phyloP scores from a whole-genome alignment of 306 rosid genomes.

The Cercis canadensis region DNA sequence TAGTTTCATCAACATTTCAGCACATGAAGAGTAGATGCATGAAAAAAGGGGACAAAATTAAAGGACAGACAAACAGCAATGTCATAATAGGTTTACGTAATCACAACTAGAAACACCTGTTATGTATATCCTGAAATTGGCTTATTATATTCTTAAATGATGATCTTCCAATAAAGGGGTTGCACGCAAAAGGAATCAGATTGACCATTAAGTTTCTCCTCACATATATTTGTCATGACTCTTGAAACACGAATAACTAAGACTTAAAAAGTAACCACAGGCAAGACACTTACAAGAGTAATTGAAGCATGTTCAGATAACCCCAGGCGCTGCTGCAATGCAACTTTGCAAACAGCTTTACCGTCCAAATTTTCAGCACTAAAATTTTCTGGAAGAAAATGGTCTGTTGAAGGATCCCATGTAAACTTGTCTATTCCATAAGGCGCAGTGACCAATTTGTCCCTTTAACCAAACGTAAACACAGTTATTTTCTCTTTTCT shows the following conservation, averaged over 20 bases:
- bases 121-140: too few relatives aligned
- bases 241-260: conserved; percentile 13
- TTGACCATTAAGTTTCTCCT: conserved; percentile 11
- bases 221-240: conserved; percentile 1
- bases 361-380: conserved; percentile 69
- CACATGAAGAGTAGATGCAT: neutral
- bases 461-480: conserved; percentile 56
- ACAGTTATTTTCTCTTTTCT: conserved; percentile 15
- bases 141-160: too few relatives aligned
- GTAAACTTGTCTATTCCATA: conserved; percentile 69
- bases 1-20: neutral
- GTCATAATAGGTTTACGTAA: too few relatives aligned
- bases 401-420: conserved; percentile 87
- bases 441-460: conserved; percentile 71
- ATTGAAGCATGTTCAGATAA: conserved; percentile 57
- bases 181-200: too few relatives aligned
- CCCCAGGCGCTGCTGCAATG: conserved; percentile 64
- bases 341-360: conserved; percentile 72
- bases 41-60: neutral
- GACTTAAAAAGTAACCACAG: conserved; percentile 3
- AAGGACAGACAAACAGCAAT: too few relatives aligned
- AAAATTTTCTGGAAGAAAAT: conserved; percentile 69
- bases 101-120: too few relatives aligned
- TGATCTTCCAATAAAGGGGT: too few relatives aligned
- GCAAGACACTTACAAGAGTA: conserved; percentile 59